Conservation (phyloP, 2,329 filamentous ascomycete genomes). For the Metarhizium rileyi region DNA sequence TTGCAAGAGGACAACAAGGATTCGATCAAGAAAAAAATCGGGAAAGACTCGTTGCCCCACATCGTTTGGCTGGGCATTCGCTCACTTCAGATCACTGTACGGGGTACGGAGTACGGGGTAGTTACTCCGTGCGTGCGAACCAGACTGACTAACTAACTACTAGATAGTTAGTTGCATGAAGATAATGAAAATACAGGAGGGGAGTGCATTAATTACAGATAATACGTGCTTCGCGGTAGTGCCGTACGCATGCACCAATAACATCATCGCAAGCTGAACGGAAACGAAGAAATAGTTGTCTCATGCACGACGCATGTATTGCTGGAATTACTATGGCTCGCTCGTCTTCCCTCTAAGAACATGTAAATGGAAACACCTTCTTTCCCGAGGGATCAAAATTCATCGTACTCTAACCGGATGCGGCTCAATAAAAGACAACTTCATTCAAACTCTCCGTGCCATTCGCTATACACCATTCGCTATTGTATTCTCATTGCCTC, state of each 20-base stretch:
- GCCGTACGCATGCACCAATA: too few species aligned
- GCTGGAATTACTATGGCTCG: neutral
- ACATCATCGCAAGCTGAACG: too few species aligned
- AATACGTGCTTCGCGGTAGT: too few species aligned
- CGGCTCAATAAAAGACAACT: neutral
- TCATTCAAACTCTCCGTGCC: conserved; percentile 4
- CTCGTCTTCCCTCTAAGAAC: neutral
- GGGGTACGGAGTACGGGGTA: too few species aligned
- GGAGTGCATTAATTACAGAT: too few species aligned
- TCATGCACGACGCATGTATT: neutral
- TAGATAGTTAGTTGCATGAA: too few species aligned
- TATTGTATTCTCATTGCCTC: conserved; percentile 1
- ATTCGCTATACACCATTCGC: conserved; percentile 5
- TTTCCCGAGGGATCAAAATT: neutral
- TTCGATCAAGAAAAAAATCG: neutral
- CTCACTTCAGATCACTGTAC: too few species aligned
- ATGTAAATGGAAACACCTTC: neutral
- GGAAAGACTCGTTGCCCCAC: neutral
- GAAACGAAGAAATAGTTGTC: too few species aligned
- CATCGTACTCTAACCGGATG: neutral
- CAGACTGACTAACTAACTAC: too few species aligned
- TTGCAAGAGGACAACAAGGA: neutral
- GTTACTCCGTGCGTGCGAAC: too few species aligned
- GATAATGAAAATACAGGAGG: too few species aligned
- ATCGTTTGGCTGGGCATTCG: too few species aligned